These are phyloP conservation scores for Pseudognaphalium luteoalbum DNA, from an alignment of 129 eudicot genomes.

Conservation along the genomic window DNA sequence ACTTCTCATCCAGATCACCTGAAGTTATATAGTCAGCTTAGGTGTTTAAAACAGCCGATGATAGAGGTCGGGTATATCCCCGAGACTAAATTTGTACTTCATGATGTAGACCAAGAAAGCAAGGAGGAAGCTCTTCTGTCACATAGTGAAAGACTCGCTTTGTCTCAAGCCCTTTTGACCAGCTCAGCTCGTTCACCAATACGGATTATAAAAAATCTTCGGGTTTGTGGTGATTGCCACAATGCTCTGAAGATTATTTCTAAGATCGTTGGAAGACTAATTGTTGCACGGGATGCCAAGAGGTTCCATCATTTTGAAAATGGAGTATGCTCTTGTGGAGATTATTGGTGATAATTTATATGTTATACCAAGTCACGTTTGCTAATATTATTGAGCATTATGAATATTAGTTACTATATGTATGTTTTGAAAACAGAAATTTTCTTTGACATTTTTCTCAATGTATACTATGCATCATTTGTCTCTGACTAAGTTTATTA, in stretches of 20 bases:
- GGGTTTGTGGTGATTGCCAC: constrained; percentile 51
- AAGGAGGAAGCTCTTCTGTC: constrained; percentile 49
- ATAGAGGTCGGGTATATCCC: constrained; percentile 49
- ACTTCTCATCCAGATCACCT: constrained; percentile 44
- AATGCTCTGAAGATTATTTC: constrained; percentile 45
- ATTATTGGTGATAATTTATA: constrained; percentile 37
- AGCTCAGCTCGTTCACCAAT: constrained; percentile 40
- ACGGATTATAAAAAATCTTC: constrained; percentile 46
- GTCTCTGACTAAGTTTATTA: no score
- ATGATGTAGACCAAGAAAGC: constrained; percentile 46
- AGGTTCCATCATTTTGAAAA: constrained; percentile 48
- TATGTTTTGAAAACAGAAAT: no score
- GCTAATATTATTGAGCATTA: not conserved
- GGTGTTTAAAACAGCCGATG: constrained; percentile 46
- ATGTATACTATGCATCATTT: no score
- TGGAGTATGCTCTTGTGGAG: constrained; percentile 44
- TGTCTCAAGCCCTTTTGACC: constrained; percentile 37
- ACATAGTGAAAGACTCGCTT: constrained; percentile 54
- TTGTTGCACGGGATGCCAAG: constrained; percentile 44
- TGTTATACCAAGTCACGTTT: not conserved
- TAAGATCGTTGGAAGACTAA: constrained; percentile 42
- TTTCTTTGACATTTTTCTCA: no score
- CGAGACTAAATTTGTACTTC: constrained; percentile 44
- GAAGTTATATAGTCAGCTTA: constrained; percentile 36
- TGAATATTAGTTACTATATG: not conserved